Evolutionary conservation across 345 rosid genomes (phyloP).

Genomic region (Theobroma cacao): DNA sequence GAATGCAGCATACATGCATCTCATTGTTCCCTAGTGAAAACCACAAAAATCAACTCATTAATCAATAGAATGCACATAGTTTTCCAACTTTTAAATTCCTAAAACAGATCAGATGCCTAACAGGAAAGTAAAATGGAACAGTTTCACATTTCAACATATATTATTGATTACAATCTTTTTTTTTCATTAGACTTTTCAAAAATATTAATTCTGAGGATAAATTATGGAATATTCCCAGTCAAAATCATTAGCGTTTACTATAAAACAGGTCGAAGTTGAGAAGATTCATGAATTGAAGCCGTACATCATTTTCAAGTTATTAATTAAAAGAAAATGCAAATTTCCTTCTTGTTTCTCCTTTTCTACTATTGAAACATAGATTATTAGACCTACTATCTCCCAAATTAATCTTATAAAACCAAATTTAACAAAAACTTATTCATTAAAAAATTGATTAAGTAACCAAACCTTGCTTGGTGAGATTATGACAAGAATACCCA

Average conservation of each 20-base stretch:
- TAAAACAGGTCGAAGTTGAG: neutral
- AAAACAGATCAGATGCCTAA: neutral
- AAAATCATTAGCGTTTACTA: neutral
- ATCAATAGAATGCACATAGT: neutral
- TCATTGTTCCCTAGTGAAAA: constrained; percentile 46
- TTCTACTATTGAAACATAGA: neutral
- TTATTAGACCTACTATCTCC: constrained; percentile 1
- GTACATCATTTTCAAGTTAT: neutral
- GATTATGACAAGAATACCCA: constrained; percentile 62
- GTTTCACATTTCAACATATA: neutral
- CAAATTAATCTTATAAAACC: neutral
- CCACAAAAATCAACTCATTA: neutral
- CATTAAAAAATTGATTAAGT: neutral
- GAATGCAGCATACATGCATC: constrained; percentile 72
- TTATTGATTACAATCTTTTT: neutral
- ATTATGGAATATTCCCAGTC: neutral
- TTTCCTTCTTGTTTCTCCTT: neutral
- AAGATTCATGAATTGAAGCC: neutral
- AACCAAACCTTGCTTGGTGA: constrained; percentile 49
- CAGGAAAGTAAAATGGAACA: neutral
- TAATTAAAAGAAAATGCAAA: neutral
- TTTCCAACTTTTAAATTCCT: neutral
- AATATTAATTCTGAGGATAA: neutral
- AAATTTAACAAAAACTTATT: neutral
- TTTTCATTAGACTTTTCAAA: neutral